Conservation (phyloP, 2,329 filamentous ascomycete species). For the Monilinia aucupariae region DNA sequence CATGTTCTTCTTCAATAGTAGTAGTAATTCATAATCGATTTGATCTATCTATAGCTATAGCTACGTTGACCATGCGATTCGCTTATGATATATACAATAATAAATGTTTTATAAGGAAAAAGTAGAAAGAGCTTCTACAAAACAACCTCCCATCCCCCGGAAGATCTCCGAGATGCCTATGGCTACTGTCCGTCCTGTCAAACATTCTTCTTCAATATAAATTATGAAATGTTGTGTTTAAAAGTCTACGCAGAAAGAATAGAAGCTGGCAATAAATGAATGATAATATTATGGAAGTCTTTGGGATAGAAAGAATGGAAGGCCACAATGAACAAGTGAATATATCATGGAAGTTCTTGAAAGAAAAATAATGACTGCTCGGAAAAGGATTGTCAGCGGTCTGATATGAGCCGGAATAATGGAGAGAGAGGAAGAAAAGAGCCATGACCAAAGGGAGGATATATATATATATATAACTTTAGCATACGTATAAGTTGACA, state of each 20-base stretch:
- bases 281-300: not conserved
- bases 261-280: not conserved
- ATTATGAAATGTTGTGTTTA: not conserved
- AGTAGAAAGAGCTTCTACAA: too few relatives aligned
- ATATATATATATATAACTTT: slow-evolving; percentile 3
- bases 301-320: not conserved
- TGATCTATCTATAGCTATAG: too few relatives aligned
- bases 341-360: not conserved
- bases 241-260: not conserved
- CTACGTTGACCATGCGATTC: too few relatives aligned
- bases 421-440: not conserved
- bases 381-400: slow-evolving; percentile 1
- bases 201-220: slow-evolving; percentile 3
- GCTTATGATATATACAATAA: too few relatives aligned
- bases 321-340: not conserved
- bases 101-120: too few relatives aligned
- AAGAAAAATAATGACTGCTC: not conserved
- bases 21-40: too few relatives aligned
- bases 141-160: too few relatives aligned
- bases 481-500: not conserved
- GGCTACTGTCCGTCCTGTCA: too few relatives aligned
- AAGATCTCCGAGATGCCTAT: too few relatives aligned
- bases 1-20: slow-evolving; percentile 13
- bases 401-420: not conserved
- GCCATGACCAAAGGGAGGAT: not conserved